Conservation (phyloP, 345 rosid genomes). For the Ricinus communis region DNA sequence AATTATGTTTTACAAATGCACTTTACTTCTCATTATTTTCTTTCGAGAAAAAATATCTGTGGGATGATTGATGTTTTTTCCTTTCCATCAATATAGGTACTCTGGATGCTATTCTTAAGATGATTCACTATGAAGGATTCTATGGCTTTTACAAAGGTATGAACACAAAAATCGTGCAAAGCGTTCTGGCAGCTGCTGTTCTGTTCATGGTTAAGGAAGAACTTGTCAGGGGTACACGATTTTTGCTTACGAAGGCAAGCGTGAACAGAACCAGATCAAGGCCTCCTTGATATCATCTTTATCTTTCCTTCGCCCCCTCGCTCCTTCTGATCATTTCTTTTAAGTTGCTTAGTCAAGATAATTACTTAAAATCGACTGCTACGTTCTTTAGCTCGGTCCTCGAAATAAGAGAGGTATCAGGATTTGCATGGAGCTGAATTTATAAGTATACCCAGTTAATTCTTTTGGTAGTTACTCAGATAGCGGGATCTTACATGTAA, state of each 20-base stretch:
- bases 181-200: constrained; percentile 90
- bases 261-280: constrained; percentile 31
- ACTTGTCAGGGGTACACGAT: constrained; percentile 66
- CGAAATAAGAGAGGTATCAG: constrained; percentile 9
- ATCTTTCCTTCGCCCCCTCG: not conserved
- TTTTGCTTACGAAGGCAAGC: constrained; percentile 45
- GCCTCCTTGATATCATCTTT: constrained; percentile 28
- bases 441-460: not conserved
- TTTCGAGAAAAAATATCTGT: not conserved
- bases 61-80: not conserved
- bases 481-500: not conserved
- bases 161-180: constrained; percentile 86
- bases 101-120: constrained; percentile 77
- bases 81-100: constrained; percentile 48
- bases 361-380: not conserved
- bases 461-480: not conserved
- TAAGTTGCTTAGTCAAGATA: not conserved
- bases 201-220: constrained; percentile 95
- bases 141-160: constrained; percentile 91
- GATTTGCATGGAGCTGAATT: not conserved
- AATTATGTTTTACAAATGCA: not conserved
- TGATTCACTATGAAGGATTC: constrained; percentile 81
- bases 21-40: not conserved
- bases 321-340: not conserved
- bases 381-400: not conserved